Conservation (phyloP, 169 alveolate genomes). For the Amoebophrya sp. region DNA sequence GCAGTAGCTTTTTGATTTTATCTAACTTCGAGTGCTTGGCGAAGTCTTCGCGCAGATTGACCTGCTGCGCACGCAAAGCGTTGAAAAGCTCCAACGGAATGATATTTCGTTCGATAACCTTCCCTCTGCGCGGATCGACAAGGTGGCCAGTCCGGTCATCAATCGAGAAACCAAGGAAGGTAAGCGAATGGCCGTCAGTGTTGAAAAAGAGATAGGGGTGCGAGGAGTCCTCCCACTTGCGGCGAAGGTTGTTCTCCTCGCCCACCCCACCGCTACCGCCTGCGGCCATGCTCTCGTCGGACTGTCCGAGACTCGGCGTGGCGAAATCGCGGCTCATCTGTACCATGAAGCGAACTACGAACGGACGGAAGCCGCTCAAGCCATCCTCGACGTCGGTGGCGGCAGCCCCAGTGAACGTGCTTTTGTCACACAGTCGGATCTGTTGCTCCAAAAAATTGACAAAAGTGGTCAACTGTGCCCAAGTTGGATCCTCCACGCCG, state of each 20-base stretch:
- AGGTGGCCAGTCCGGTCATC: neutral
- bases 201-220: neutral
- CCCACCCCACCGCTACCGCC: neutral
- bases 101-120: neutral
- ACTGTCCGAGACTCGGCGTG: neutral
- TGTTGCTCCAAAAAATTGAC: neutral
- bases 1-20: neutral
- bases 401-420: neutral
- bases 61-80: neutral
- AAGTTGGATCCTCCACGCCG: neutral
- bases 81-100: neutral
- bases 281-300: neutral
- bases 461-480: neutral
- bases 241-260: neutral
- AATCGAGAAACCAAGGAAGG: neutral
- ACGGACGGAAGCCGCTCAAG: neutral
- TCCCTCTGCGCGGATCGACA: neutral
- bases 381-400: neutral
- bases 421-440: neutral
- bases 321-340: conserved; percentile 10
- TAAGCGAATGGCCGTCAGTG: neutral
- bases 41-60: neutral
- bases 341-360: conserved; percentile 5
- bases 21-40: neutral
- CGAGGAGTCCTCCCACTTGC: neutral